These are phyloP conservation scores for Albugo laibachii DNA, from an alignment of 352 stramenopile genomes.

Conservation along the genomic window DNA sequence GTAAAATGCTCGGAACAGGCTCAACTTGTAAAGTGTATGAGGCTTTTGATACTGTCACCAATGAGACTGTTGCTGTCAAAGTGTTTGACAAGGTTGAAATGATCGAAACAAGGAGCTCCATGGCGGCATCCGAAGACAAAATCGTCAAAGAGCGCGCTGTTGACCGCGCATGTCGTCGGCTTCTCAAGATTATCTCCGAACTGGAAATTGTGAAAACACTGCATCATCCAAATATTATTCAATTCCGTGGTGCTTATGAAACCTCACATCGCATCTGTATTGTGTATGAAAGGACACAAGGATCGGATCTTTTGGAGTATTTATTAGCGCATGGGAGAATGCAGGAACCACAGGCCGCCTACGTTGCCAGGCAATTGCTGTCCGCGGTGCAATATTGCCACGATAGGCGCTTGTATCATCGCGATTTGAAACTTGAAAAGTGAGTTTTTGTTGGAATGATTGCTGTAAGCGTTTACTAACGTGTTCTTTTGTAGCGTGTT, in stretches of 20 bases:
- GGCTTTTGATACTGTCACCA: conserved; percentile 25
- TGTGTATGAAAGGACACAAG: conserved; percentile 57
- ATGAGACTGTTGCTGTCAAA: conserved; percentile 41
- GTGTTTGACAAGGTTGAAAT: conserved; percentile 71
- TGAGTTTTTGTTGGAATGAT: conserved; percentile 10
- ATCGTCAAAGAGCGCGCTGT: conserved; percentile 41
- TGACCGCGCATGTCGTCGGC: conserved; percentile 35
- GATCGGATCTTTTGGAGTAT: conserved; percentile 48
- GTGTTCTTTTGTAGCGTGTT: conserved; percentile 43
- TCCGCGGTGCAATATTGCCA: conserved; percentile 87
- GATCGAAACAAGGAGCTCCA: conserved; percentile 56
- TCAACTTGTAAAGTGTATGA: conserved; percentile 62
- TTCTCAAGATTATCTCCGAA: conserved; percentile 68
- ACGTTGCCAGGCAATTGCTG: conserved; percentile 72
- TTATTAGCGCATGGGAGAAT: conserved; percentile 54
- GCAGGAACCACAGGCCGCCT: conserved; percentile 25
- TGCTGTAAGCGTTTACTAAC: not conserved
- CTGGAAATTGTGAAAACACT: conserved; percentile 58
- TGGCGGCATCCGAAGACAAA: conserved; percentile 38
- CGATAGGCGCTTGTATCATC: conserved; percentile 79
- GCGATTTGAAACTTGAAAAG: conserved; percentile 92
- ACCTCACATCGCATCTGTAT: conserved; percentile 64
- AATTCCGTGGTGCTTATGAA: conserved; percentile 50
- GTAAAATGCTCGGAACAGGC: conserved; percentile 23
- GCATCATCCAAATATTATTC: conserved; percentile 60